Evolutionary conservation across 1,284 basidiomycete genomes (phyloP), one percentile per base, ranked within the genome.

Genomic region (Tetrapyrgos nigripes): DNA sequence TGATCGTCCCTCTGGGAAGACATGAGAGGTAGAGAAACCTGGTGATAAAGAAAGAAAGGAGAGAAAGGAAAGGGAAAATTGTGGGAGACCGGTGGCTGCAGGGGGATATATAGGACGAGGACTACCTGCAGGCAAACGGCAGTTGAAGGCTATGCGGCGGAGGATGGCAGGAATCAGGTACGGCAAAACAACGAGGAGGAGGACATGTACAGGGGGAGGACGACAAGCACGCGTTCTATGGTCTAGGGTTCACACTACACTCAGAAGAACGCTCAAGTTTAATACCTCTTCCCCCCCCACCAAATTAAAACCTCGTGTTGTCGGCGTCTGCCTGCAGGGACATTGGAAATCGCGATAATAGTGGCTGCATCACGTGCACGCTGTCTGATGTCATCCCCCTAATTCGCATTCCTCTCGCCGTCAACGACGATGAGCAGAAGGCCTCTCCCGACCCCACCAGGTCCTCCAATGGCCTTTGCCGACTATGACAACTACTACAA

Each of bases 1-100:
- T 80, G 81, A 75, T 85, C 83, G 73, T 85, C 82, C 72, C 80
- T 81, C 72, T 79, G 79, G 76, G 73, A 81, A 73, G 87, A 84
- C 84, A 87, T 88, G 79, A 81, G 82, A 79, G 77, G 72, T 74
- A 77, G 68, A 63, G 68, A 66, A 75, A 73, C 72, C 75, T 71
- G 70, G 67, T 69, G 70, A 72, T 74, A 67, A 73, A 75, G 76
- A 74, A 78, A 76, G 73, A 73, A 75, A 74, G 76, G 73, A 66
- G 73, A 59, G 49, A 59, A 59, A 66, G 64, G 74, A 71, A 73
- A 70, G 69, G 72, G 75, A 76, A 78, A 78, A 76, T 58, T 51
- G 48, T 44, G 37, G 53, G 46, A 54, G 50, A 47, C 31, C 44
- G 33, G 44, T 21, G 31, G 71, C 69, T 64, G 66, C 72, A 66